Evolutionary conservation across 1,284 basidiomycete genomes (phyloP).

Genomic region (Termitomyces sp.): DNA sequence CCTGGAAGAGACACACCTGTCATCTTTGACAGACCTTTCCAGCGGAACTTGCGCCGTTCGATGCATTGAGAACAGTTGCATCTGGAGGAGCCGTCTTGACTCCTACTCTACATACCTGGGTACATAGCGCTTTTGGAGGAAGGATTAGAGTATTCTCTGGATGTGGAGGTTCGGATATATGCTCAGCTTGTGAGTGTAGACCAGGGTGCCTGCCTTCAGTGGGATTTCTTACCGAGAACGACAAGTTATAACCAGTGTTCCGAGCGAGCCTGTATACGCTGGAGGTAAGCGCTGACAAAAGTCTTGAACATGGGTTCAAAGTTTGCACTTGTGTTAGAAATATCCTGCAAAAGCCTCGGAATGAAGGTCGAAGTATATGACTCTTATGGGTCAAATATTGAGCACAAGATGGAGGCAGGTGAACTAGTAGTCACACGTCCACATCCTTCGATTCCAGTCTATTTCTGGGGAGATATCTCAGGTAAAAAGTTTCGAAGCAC

Average conservation of each 20-base stretch:
- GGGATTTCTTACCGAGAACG: not conserved
- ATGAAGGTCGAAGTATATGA: conserved; percentile 63
- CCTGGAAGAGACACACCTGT: not conserved
- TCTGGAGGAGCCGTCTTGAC: conserved; percentile 79
- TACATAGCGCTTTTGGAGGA: conserved; percentile 60
- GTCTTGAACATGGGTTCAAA: not conserved
- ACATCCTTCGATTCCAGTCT: conserved; percentile 79
- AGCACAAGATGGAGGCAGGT: conserved; percentile 49
- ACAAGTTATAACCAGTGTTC: conserved; percentile 1
- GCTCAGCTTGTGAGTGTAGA: conserved; percentile 48
- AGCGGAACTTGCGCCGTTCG: conserved; percentile 46
- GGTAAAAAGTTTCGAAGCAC: conserved; percentile 65
- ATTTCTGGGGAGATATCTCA: conserved; percentile 70
- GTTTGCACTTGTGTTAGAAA: conserved; percentile 37
- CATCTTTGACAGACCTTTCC: not conserved
- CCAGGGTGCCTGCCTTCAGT: no score
- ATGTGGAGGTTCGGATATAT: conserved; percentile 83
- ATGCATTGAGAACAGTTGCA: conserved; percentile 52
- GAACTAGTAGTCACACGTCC: conserved; percentile 67
- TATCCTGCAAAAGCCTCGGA: conserved; percentile 56
- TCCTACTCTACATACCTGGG: conserved; percentile 72
- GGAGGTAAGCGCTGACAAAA: conserved; percentile 2
- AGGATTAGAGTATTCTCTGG: conserved; percentile 66
- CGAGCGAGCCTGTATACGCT: conserved; percentile 8
- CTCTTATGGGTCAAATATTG: conserved; percentile 46